Evolutionary conservation across 2,329 filamentous ascomycete genomes (phyloP).

Genomic region (Colletotrichum sp.): DNA sequence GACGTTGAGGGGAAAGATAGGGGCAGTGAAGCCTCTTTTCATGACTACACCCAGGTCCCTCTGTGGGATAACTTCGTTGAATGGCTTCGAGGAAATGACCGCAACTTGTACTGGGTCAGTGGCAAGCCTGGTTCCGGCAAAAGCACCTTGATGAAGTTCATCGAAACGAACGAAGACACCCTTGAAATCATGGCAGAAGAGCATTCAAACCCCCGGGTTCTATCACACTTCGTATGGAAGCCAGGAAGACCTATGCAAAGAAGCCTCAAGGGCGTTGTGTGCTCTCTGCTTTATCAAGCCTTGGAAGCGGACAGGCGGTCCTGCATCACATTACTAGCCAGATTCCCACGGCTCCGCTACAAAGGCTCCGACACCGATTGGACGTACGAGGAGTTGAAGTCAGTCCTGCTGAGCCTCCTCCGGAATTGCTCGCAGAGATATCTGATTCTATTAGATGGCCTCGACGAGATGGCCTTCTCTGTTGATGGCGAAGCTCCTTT

Average conservation of each 20-base stretch:
- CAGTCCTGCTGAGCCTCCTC: background rate
- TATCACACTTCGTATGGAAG: background rate
- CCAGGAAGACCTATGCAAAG: background rate
- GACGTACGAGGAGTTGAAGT: background rate
- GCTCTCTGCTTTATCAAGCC: background rate
- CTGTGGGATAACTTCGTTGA: background rate
- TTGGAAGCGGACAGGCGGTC: background rate
- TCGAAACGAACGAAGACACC: background rate
- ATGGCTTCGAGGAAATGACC: background rate
- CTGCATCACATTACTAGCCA: background rate
- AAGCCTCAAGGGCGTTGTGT: background rate
- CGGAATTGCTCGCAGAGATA: background rate
- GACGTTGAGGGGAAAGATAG: background rate
- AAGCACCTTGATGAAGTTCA: conserved; percentile 34
- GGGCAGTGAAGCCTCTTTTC: background rate
- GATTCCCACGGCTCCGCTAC: background rate
- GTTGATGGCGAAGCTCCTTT: background rate
- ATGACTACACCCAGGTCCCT: background rate
- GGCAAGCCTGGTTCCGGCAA: conserved; percentile 38
- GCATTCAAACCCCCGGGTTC: background rate
- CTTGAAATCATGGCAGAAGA: background rate
- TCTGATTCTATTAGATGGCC: background rate
- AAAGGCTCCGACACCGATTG: background rate
- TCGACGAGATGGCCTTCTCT: background rate
- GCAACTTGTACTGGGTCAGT: conserved; percentile 30